Base-by-base conservation (phyloP, 345 rosid genomes). In the Mallotus nudiflorus region DNA sequence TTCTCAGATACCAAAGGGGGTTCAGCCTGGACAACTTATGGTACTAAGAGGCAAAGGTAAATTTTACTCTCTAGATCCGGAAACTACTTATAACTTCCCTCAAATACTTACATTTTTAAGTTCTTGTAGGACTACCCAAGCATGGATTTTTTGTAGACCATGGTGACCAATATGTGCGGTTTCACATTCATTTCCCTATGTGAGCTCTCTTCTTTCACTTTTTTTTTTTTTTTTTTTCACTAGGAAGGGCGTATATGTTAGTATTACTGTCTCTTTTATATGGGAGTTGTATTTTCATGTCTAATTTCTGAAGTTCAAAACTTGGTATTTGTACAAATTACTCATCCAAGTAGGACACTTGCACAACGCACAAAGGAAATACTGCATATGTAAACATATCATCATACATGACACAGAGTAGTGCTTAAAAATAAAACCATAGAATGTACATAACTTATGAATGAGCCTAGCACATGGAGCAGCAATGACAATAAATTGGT, bases 141-240 rank as follows among this genome's bases (percentile, higher is more conserved):
- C 81, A 75, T 76, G 95, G 98, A 35, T 84, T 87, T 73, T 77
- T 91, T 64, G 79, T 78, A 48, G 80, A 83, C 66, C 89, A 83
- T 74, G 98, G 98, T 73, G 94, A 94, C 82, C 95, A 89, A 79
- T 90, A 84, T 80, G 96, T 94, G 74, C 86, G 91, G n/a, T 88
- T 94, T 75, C 80, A 95, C 12, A 73, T 94, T 65, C 83, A 86
- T 65, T 74, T 94, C 63, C 97, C 98, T 44, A 88, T 70, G 98
- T 94, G 85, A 85, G 91, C 51, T 78, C 65, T 58, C 20, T 28
- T 45, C 13, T 61, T 44, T 39, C 63, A n/a, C 45, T 65, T 63
- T 7, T 22, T 18, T 48, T 18, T 59, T 59, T 27, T 65, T 63
- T 7, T 22, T 18, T 48, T 18, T 59, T 59, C 45, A 9, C 68